Base-by-base conservation (phyloP, 768 basidiomycete species). In the Kwoniella sp. region DNA sequence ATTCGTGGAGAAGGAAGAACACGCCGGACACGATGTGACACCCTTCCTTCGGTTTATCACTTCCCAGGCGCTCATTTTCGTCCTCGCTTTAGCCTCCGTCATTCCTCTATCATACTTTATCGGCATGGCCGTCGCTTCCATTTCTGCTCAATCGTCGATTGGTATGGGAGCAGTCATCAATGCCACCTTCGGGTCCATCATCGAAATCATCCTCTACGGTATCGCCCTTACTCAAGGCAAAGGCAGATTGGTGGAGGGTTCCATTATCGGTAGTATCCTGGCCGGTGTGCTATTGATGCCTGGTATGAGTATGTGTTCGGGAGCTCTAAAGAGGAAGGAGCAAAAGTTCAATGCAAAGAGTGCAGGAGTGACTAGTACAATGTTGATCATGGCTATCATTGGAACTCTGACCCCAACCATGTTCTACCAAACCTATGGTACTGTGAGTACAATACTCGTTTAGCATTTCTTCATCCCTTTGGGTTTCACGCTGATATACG, bases 151-250 rank as follows among this genome's bases (percentile, higher is more conserved):
- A 76, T 94, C 92, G 0, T 92, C 90, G 1, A 99, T 99, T 65
- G 96, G 96, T 6, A 96, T 98, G 92, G 96, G 96, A 68, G 96
- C 96, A 1, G 95, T 98, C 71, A 98, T 99, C 83, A 99, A 99
- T 78, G 96, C 96, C 1, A 92, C 92, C 1, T 99, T 99, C 73
- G 96, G 96, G 79, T 93, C 91, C n/a, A 87, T 97, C 77, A 92
- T 99, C 76, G 96, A 99, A 81, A 90, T 99, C 73, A 85, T 99
- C 68, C 85, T 99, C 1, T 99, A 99, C 76, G 82, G 82, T 30
- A 91, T 98, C 70, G 92, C 92, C 21, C 83, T 99, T 33, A 89
- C 86, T n/a, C 87, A 92, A 74, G 85, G 88, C 49, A 98, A 94
- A 80, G 95, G 95, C 0, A 87, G 88, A 73, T 85, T 99, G 15